Conservation (phyloP, 768 basidiomycete genomes). For the Auricularia sp. region DNA sequence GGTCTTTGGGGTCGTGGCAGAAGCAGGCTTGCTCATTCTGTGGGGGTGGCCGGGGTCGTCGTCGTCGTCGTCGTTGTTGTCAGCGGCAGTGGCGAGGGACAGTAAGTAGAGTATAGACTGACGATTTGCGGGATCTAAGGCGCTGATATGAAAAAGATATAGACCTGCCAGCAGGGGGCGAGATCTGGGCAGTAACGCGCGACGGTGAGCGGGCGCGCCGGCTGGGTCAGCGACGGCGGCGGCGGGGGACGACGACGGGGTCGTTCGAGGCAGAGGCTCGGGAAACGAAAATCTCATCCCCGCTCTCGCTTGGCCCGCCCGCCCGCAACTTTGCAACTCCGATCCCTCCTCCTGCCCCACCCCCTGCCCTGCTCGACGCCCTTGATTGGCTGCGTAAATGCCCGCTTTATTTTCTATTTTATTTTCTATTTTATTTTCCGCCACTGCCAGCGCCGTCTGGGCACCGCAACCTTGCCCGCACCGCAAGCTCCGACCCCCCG, state of each 20-base stretch:
- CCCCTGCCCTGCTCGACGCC: too few species aligned
- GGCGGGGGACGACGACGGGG: not conserved
- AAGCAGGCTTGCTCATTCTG: conserved; percentile 92
- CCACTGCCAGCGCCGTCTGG: too few species aligned
- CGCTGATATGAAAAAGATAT: not conserved
- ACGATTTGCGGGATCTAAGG: not conserved
- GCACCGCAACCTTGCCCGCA: too few species aligned
- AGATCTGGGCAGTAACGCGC: not conserved
- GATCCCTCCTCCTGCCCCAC: too few species aligned
- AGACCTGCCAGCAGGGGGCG: conserved; percentile 2
- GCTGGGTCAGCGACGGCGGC: not conserved
- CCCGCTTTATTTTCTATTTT: too few species aligned
- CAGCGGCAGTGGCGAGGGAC: too few species aligned
- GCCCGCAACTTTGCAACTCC: not conserved
- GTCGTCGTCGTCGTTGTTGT: too few species aligned
- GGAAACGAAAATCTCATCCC: not conserved
- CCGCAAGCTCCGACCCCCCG: too few species aligned
- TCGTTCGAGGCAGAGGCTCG: not conserved
- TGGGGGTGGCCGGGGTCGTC: not conserved
- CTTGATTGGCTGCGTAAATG: too few species aligned
- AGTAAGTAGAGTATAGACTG: not conserved
- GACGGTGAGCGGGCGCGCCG: not conserved
- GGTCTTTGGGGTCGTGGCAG: conserved; percentile 54
- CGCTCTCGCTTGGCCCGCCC: not conserved
- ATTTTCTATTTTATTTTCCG: too few species aligned